A percentile compares a stretch with the other conserved stretches of the same genome.
These are phyloP conservation scores for Myrica gale DNA, from an alignment of 306 rosid species.

Conservation along the genomic window DNA sequence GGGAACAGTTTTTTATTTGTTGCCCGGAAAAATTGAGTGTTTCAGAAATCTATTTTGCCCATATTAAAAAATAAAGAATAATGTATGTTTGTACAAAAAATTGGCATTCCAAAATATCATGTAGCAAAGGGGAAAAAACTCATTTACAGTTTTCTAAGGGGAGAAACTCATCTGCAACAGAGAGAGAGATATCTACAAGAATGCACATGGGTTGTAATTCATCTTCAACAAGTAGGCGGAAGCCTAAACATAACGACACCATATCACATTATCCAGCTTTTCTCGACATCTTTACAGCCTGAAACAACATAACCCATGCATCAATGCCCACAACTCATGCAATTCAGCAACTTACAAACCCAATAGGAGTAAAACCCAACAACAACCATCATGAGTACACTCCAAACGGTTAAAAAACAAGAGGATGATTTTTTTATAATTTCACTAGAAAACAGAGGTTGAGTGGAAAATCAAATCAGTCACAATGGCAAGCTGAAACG, in stretches of 20 bases:
- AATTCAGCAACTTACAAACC: constrained; percentile 20
- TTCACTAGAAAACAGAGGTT: background rate
- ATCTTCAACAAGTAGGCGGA: constrained; percentile 52
- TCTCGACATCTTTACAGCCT: constrained; percentile 43
- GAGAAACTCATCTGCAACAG: constrained; percentile 98
- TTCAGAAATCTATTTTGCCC: constrained; percentile 1
- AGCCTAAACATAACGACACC: constrained; percentile 29
- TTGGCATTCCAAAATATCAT: constrained; percentile 45
- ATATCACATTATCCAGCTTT: constrained; percentile 34
- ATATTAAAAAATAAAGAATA: constrained; percentile 11
- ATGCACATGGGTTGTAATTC: constrained; percentile 57
- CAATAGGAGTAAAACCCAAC: background rate
- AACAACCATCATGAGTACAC: background rate
- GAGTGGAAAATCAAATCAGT: background rate
- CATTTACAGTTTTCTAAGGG: constrained; percentile 91
- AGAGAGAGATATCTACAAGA: constrained; percentile 67
- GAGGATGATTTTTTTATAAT: background rate
- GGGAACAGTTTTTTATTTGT: background rate
- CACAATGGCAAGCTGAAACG: background rate
- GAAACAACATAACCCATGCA: constrained; percentile 43
- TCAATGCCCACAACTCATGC: constrained; percentile 37
- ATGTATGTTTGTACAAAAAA: constrained; percentile 42
- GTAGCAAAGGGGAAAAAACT: constrained; percentile 36
- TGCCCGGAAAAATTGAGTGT: background rate
- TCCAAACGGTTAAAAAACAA: background rate